These are phyloP conservation scores for Talaromyces verruculosus DNA, from an alignment of 2,329 filamentous ascomycete genomes.

Conservation along the genomic window DNA sequence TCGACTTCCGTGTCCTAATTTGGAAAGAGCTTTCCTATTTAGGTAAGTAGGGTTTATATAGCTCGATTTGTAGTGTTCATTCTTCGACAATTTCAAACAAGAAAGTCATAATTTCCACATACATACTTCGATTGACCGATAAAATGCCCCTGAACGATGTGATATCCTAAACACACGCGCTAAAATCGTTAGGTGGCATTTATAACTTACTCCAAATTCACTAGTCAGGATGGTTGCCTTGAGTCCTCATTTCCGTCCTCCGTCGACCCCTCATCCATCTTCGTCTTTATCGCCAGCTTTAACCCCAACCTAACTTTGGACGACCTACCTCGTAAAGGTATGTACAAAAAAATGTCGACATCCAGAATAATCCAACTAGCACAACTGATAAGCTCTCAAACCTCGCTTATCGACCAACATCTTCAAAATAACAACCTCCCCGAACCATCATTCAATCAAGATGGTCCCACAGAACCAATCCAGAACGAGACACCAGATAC, in stretches of 20 bases:
- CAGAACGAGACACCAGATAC: conserved; percentile 11
- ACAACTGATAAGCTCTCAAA: conserved; percentile 19
- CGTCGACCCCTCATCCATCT: neutral
- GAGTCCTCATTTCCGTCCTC: neutral
- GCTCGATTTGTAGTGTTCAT: neutral
- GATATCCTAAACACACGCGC: neutral
- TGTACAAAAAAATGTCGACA: conserved; percentile 8
- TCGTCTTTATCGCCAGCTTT: neutral
- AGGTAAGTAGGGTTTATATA: neutral
- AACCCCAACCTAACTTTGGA: neutral
- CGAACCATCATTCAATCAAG: conserved; percentile 16
- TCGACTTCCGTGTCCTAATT: neutral
- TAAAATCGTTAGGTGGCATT: neutral
- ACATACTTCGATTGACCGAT: neutral
- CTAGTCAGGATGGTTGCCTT: conserved; percentile 7
- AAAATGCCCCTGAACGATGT: neutral
- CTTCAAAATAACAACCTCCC: conserved; percentile 17
- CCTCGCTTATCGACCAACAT: conserved; percentile 14
- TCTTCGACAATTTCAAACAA: neutral
- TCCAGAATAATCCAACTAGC: conserved; percentile 21
- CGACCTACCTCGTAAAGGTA: neutral
- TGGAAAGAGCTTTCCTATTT: neutral
- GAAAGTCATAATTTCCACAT: neutral
- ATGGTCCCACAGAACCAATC: conserved; percentile 17
- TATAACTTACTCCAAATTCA: neutral